Evolutionary conservation across 345 rosid genomes (phyloP), one percentile per base, ranked within the genome.

Genomic region (Eucalyptus tenuipes): DNA sequence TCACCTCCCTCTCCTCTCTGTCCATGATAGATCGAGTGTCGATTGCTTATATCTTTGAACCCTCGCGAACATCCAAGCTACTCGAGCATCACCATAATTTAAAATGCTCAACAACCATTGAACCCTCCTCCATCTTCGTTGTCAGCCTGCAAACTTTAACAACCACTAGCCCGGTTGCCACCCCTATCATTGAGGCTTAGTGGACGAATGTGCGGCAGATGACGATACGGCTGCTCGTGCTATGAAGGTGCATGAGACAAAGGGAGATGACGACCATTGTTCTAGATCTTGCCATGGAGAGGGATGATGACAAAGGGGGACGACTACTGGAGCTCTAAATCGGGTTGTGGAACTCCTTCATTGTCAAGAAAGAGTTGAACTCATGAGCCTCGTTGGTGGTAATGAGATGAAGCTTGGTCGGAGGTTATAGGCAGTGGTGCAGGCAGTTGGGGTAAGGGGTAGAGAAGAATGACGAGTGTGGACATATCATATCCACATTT

Each of bases 191-290:
- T 24, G n/a, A 57, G 13, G 68, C 31, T 61, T 27, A 61, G 22
- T 18, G 68, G 68, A 27, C 17, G 33, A 61, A 14, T 52, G 68
- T 14, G 31, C 3, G 7, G 3, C 4, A 13, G 8, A 61, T 29
- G 68, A 61, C 7, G 0, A 14, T 61, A n/a, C 1, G 16, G 5
- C 9, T 29, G 2, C 71, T 29, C 0, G 2, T 27, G 71, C 0
- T n/a, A 61, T 13, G 31, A 27, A 61, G 2, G 9, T 8, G 5
- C 9, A 29, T 29, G 71, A 61, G 71, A 13, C 9, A 61, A 52
- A 52, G 24, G 57, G 24, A 1, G 57, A 52, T 52, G 57, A 18
- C 24, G 0, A 52, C 10, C 10, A 1, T 52, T 52, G 57, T 18
- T 52, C 57, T 52, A 52, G 24, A 52, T 52, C 24, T 52, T 52